phyloP scores from a whole-genome alignment of 805 yeast genomes.

The Kodamaea laetipori region DNA sequence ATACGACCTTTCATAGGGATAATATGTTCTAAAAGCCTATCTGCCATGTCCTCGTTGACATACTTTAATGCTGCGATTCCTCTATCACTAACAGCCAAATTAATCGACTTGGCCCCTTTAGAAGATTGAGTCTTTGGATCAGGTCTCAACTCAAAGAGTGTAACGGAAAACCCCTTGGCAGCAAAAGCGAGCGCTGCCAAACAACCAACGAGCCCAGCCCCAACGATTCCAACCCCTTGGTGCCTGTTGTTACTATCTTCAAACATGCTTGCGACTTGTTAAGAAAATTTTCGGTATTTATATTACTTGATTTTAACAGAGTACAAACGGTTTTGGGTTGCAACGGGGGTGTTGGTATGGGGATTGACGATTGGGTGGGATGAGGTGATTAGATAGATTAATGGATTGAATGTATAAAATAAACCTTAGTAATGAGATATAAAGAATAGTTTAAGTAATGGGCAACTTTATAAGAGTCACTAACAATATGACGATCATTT shows the following conservation, averaged over 20 bases:
- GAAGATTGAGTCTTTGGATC: slow-evolving; percentile 55
- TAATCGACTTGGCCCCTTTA: slow-evolving; percentile 55
- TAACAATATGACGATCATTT: too few relatives aligned
- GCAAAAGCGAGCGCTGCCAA: slow-evolving; percentile 80
- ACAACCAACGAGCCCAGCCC: slow-evolving; percentile 91
- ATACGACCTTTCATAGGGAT: slow-evolving; percentile 90
- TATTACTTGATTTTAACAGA: background rate
- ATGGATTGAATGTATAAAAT: too few relatives aligned
- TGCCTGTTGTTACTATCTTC: slow-evolving; percentile 13
- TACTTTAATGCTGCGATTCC: slow-evolving; percentile 71
- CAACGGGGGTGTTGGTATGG: too few relatives aligned
- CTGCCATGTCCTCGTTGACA: slow-evolving; percentile 62
- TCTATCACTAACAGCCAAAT: slow-evolving; percentile 83
- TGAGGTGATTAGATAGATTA: too few relatives aligned
- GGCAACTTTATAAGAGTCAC: too few relatives aligned
- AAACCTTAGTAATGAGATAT: too few relatives aligned
- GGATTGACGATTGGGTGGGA: too few relatives aligned
- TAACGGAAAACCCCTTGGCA: slow-evolving; percentile 69
- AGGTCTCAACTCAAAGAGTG: slow-evolving; percentile 66
- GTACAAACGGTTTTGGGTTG: background rate
- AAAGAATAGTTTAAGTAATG: too few relatives aligned
- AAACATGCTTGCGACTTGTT: slow-evolving; percentile 6
- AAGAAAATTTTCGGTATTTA: slow-evolving; percentile 1
- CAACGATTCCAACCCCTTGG: slow-evolving; percentile 58
- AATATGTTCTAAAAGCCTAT: slow-evolving; percentile 55